Conservation (phyloP, 2,329 filamentous ascomycete species). For the Hyphodiscus sp. region DNA sequence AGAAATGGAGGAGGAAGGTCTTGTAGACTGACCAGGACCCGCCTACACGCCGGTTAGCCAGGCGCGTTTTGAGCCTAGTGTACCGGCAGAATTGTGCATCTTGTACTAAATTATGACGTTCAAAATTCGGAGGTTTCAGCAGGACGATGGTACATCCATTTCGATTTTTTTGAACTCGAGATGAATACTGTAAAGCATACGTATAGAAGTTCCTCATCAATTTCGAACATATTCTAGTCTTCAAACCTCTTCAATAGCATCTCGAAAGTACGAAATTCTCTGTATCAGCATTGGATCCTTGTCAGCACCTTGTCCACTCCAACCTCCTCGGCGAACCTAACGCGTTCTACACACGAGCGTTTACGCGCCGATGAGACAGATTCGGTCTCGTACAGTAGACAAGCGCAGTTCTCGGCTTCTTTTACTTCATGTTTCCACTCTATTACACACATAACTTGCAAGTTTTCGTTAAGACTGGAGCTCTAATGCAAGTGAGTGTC, state of each 20-base stretch:
- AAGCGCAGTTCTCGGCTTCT: slow-evolving; percentile 4
- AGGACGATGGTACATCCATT: not conserved
- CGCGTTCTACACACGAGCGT: slow-evolving; percentile 6
- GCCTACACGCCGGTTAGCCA: not conserved
- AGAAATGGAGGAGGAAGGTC: not conserved
- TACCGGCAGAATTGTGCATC: slow-evolving; percentile 5
- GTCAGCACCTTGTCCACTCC: slow-evolving; percentile 5
- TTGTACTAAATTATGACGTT: slow-evolving; percentile 13
- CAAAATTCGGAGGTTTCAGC: not conserved
- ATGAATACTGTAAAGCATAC: not conserved
- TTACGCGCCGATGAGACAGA: slow-evolving; percentile 21
- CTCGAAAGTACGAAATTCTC: not conserved
- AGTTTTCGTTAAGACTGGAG: not conserved
- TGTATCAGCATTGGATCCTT: not conserved
- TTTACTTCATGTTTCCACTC: slow-evolving; percentile 5
- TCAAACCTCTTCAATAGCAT: not conserved
- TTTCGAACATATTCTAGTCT: not conserved
- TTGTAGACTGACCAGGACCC: not conserved
- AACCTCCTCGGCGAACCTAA: slow-evolving; percentile 14
- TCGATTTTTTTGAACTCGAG: not conserved
- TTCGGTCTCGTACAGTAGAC: slow-evolving; percentile 14
- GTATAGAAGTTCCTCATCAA: not conserved
- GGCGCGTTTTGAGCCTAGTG: slow-evolving; percentile 2
- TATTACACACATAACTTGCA: not conserved
- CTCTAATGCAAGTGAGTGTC: not conserved